Evolutionary conservation across 2,329 filamentous ascomycete genomes (phyloP), one percentile per base, ranked within the genome.

Genomic region (Arthroderma sp.): DNA sequence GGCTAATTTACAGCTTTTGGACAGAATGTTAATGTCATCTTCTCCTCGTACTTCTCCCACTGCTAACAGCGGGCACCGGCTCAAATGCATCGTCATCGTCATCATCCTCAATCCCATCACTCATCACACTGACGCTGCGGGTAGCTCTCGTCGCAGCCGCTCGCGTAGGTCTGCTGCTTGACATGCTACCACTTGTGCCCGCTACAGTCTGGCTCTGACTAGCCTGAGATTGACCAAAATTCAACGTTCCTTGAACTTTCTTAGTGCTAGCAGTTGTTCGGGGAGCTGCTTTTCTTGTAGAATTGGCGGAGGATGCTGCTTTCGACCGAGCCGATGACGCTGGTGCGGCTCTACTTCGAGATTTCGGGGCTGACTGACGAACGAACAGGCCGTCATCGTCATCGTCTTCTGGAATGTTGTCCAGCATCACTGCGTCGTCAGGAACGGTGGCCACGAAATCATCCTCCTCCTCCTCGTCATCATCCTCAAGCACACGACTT

Each of bases 71-170:
- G 11, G 65, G 62, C 21, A 63, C 61, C n/a, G 74, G 70, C 62
- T 77, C 75, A 67, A 77, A 77, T 11, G 73, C 75, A 66, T 76
- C 74, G 17, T 73, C 71, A 55, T 74, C 71, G 35, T 73, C 71
- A 56, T 72, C 67, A 58, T 72, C 71, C 52, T 72, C 72, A 57
- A 71, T 73, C 21, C 41, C 41, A 57, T 71, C 72, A 55, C 71
- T 73, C 9, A 71, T 59, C 7, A 69, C 65, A 58, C 68, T 72
- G n/a, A 66, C 59, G 19, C 63, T 66, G 38, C 67, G 69, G 44
- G 64, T 71, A 37, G 68, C 63, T 59, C 51, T 65, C 59, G 38
- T 60, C 39, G 57, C 63, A 35, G 52, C 60, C 53, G 41, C 61
- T 31, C 68, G 65, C 43, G 61, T 67, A 35, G 68, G 64, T 47